These are phyloP conservation scores for Rostrohypoxylon terebratum DNA, from an alignment of 495 filamentous ascomycete species.

Conservation along the genomic window DNA sequence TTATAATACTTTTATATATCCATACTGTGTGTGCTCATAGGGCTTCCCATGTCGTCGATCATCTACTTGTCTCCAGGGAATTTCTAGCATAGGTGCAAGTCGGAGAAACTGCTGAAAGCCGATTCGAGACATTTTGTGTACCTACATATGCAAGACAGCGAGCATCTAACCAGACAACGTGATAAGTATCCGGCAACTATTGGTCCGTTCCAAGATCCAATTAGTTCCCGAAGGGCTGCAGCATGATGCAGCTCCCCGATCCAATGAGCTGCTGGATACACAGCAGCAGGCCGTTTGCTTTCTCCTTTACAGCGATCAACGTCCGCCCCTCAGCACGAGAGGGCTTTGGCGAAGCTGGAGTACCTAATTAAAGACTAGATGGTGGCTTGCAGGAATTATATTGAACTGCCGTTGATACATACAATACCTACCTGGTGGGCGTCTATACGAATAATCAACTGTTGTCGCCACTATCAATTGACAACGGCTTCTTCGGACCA, in stretches of 20 bases:
- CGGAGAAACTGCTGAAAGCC: conserved; percentile 6
- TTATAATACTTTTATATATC: not conserved
- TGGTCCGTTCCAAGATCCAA: conserved; percentile 7
- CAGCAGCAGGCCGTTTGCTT: not conserved
- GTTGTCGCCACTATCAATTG: not conserved
- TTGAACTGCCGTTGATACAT: not conserved
- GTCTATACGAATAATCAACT: not conserved
- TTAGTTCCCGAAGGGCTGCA: conserved; percentile 7
- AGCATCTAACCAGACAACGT: conserved; percentile 20
- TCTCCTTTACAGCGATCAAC: not conserved
- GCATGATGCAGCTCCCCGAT: not conserved
- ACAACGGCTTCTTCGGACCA: not conserved
- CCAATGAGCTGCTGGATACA: conserved; percentile 2
- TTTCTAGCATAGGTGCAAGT: not conserved
- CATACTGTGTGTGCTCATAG: not conserved
- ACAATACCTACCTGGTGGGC: not conserved
- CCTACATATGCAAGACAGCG: not conserved
- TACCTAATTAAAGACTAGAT: not conserved
- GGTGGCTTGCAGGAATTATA: not conserved
- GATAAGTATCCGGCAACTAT: not conserved
- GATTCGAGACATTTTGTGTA: conserved; percentile 4
- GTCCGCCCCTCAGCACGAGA: not conserved
- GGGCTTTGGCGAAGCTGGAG: not conserved
- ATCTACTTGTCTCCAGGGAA: conserved; percentile 5
- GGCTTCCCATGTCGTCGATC: not conserved